A percentile compares a stretch with the other conserved stretches of the same genome.
These are phyloP conservation scores for Torulaspora pretoriensis DNA, from an alignment of 1,139 yeast genomes.

Conservation along the genomic window DNA sequence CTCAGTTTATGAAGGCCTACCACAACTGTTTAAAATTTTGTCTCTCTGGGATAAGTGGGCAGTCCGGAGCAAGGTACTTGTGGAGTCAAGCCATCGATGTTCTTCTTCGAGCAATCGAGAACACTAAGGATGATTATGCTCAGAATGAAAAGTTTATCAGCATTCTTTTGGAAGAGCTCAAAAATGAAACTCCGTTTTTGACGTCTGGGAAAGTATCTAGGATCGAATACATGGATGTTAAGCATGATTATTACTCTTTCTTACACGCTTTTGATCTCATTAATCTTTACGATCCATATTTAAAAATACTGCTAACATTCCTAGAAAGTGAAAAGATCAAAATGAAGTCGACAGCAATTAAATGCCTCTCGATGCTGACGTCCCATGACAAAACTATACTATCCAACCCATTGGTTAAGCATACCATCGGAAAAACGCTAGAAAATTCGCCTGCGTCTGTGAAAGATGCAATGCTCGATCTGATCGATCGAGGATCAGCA, in stretches of 20 bases:
- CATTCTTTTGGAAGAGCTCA: conserved; percentile 4
- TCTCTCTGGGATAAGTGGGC: not conserved
- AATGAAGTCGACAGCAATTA: conserved; percentile 61
- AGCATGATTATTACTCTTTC: conserved; percentile 24
- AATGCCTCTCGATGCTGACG: conserved; percentile 49
- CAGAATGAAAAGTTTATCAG: conserved; percentile 7
- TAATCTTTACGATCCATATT: conserved; percentile 49
- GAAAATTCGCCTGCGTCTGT: conserved; percentile 65
- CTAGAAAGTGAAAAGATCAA: conserved; percentile 46
- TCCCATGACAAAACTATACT: conserved; percentile 51
- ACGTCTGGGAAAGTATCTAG: not conserved
- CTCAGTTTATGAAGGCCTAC: conserved; percentile 17
- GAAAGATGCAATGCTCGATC: conserved; percentile 69
- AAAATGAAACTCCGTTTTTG: not conserved
- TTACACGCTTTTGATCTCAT: conserved; percentile 38
- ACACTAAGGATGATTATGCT: conserved; percentile 16
- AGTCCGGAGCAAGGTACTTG: conserved; percentile 14
- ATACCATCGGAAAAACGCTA: conserved; percentile 49
- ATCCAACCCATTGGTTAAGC: conserved; percentile 47
- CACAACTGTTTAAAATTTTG: conserved; percentile 16
- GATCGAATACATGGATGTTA: conserved; percentile 6
- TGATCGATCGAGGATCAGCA: conserved; percentile 44
- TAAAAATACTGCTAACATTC: conserved; percentile 44
- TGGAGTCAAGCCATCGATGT: conserved; percentile 20
- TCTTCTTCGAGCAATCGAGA: conserved; percentile 17